Evolutionary conservation across 768 basidiomycete species (phyloP), one percentile per base, ranked within the genome.

Genomic region (Psilocybe sp.): DNA sequence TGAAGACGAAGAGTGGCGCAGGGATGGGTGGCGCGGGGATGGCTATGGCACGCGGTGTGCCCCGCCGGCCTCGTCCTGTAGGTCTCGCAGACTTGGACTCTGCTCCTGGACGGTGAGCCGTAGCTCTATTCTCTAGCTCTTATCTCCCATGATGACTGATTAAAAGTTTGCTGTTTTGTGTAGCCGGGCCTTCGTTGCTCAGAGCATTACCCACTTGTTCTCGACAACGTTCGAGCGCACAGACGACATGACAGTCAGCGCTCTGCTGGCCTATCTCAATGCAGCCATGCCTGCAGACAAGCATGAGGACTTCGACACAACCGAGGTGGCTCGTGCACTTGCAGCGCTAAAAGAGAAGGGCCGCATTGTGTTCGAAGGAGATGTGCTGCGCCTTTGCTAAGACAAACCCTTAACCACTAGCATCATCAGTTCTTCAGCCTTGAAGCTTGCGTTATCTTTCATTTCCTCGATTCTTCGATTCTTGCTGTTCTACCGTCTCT

Each of bases 241-340:
- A 18, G 87, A 89, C 65, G 84, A 87, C 53, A 72, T 90, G 70
- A 79, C 79, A 6, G 81, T 90, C 60, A 84, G 84, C 2, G 69
- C 84, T 8, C 69, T 90, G 19, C 69, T 90, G 32, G 76, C 82
- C 3, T 88, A 87, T 64, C 74, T 90, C 49, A 89, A 89, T 59
- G 81, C 86, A 2, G 86, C 86, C 4, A 79, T 89, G 70, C 88
- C 88, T 3, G 73, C 71, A 20, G 87, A 89, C 62, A 89, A 89
- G 66, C 81, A 88, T 60, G 87, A 89, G 69, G 87, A 90, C 55
- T 90, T 87, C 53, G 87, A 90, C 64, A 87, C 85, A 11, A 74
- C 75, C 1, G 88, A 90, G 67, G 85, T 90, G 14, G 76, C 75
- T 5, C 72, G 73, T 42, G 74, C 74, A 3, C 76, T 76, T 12